phyloP scores from a whole-genome alignment of 2,329 filamentous ascomycete species.

The Claviceps maximensis region DNA sequence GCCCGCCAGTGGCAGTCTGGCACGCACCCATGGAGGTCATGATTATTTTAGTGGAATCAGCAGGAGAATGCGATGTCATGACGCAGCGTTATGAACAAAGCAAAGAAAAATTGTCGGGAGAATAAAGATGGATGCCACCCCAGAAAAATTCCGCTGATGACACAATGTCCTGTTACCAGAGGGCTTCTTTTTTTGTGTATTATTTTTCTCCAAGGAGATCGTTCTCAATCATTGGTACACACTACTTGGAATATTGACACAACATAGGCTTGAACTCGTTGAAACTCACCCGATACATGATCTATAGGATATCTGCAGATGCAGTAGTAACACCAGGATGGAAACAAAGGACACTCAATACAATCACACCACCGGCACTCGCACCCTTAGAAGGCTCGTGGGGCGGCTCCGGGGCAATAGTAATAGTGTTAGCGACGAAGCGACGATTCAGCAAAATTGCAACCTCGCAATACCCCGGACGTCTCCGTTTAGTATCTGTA shows the following conservation, averaged over 20 bases:
- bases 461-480: neutral
- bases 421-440: constrained; percentile 2
- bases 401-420: constrained; percentile 8
- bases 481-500: neutral
- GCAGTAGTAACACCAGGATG: neutral
- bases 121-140: neutral
- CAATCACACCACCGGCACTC: neutral
- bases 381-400: constrained; percentile 6
- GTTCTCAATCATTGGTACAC: too few species aligned
- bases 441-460: neutral
- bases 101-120: neutral
- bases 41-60: neutral
- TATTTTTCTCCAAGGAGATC: too few species aligned
- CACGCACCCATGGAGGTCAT: neutral
- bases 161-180: too few species aligned
- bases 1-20: too few species aligned
- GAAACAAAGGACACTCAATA: neutral
- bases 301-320: neutral
- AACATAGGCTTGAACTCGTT: neutral
- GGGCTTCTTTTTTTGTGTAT: too few species aligned
- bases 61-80: neutral
- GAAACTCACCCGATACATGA: neutral
- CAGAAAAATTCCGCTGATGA: neutral
- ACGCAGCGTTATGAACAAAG: neutral
- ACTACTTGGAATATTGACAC: too few species aligned